Evolutionary conservation across 257 asterid genomes (phyloP).

Genomic region (Orobanche coerulescens): DNA sequence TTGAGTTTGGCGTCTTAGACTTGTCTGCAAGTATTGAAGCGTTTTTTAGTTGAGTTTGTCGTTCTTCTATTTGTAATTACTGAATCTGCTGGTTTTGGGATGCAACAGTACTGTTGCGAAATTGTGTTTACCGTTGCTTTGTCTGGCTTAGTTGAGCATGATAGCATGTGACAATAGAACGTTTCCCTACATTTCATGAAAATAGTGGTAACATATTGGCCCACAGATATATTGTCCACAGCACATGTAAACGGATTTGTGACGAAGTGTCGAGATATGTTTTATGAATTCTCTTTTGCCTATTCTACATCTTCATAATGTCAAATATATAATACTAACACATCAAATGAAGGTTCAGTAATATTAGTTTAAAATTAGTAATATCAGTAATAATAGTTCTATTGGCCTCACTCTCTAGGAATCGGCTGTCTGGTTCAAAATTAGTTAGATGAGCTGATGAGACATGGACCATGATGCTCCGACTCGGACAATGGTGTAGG

Average conservation of each 20-base stretch:
- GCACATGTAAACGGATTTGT: not conserved
- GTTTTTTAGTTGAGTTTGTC: not conserved
- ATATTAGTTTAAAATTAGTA: too few relatives aligned
- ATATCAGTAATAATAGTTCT: not conserved
- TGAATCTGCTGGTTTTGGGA: conserved; percentile 5
- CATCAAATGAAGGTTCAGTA: not conserved
- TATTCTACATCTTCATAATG: not conserved
- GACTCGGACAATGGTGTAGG: too few relatives aligned
- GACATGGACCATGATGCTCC: too few relatives aligned
- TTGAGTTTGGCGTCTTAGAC: too few relatives aligned
- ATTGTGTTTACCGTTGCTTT: not conserved
- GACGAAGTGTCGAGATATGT: not conserved
- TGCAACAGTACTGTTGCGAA: not conserved
- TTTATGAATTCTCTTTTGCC: not conserved
- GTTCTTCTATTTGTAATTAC: not conserved
- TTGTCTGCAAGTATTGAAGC: not conserved
- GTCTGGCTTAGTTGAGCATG: conserved; percentile 1
- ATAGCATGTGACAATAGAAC: not conserved
- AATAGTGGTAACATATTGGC: conserved; percentile 6
- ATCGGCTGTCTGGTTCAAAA: not conserved
- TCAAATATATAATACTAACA: not conserved
- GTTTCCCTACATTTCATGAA: not conserved
- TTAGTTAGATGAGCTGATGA: not conserved
- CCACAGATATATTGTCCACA: not conserved
- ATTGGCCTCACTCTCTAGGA: not conserved